Evolutionary conservation across 2,329 filamentous ascomycete species (phyloP), one percentile per base, ranked within the genome.

Genomic region (Helotiales sp.): DNA sequence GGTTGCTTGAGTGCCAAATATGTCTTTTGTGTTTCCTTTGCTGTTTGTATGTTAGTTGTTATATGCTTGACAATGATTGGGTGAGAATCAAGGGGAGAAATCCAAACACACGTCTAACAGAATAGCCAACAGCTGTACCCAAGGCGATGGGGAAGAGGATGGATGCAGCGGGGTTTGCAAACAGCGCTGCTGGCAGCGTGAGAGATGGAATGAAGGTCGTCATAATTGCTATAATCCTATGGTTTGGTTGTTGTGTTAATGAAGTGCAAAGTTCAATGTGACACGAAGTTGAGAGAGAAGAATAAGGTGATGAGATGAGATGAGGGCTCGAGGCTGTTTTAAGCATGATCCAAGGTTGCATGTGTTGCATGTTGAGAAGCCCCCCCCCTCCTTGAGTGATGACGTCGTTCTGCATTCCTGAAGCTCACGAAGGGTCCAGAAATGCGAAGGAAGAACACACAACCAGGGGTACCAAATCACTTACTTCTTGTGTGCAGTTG

Each of bases 131-230:
- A n/a, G 86, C 87, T 2, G 89, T 88, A 47, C 93, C 93, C 4
- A 92, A 80, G 5, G 85, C 85, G 58, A 97, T 83, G 43, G 93
- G 93, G 1, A 97, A 83, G 45, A 96, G 85, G 69, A 96, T 87
- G 20, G 92, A 91, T 30, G 87, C 84, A 7, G 91, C 89, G 4
- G 92, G 88, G 77, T 87, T 89, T 75, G 88, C 84, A 78, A 96
- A 94, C 71, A 94, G 80, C 71, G 86, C 82, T 55, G 85, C 81
- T 1, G 93, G 93, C 20, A 97, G 84, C 24, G 91, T 93, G 70
- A 96, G 80, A 45, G 87, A 89, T n/a, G 91, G 89, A 68, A 96
- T 87, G 78, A 91, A 91, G 69, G 91, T 89, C 11, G 91, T 94
- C 92, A 96, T n/a, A n/a, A n/a, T 96, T 52, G 69, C 84, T 78